Conservation (phyloP, 139 green algal species). For the Closterium sp. region DNA sequence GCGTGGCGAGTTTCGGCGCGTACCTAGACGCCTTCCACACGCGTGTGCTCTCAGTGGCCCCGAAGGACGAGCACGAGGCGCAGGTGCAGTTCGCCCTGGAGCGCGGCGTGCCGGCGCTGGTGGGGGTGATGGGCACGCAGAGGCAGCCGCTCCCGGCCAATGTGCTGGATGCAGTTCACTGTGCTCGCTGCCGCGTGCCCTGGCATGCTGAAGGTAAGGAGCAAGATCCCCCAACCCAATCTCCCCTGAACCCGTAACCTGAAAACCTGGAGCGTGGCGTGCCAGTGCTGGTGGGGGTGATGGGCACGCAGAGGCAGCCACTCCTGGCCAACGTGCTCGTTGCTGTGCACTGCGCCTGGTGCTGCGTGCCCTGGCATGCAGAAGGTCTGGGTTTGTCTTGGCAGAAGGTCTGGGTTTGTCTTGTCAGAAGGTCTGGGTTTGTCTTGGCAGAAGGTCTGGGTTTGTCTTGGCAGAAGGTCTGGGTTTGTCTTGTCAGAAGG, state of each 20-base stretch:
- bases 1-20: constrained; percentile 21
- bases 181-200: constrained; percentile 26
- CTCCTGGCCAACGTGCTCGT: not conserved
- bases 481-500: too few species aligned
- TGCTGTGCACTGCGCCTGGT: not conserved
- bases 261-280: too few species aligned
- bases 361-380: not conserved
- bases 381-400: too few species aligned
- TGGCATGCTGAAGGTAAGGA: constrained; percentile 22
- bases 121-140: constrained; percentile 42
- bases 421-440: too few species aligned
- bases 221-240: too few species aligned
- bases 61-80: not conserved
- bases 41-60: not conserved
- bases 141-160: constrained; percentile 26
- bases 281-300: too few species aligned
- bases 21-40: constrained; percentile 14
- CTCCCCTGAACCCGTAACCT: too few species aligned
- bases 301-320: too few species aligned
- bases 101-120: constrained; percentile 19
- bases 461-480: too few species aligned
- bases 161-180: constrained; percentile 34
- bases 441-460: too few species aligned
- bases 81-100: constrained; percentile 32
- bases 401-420: too few species aligned